Percentiles rank a stretch among this genome's conserved stretches.
phyloP scores from a whole-genome alignment of 1,139 yeast genomes.

The Hansenula sp. region DNA sequence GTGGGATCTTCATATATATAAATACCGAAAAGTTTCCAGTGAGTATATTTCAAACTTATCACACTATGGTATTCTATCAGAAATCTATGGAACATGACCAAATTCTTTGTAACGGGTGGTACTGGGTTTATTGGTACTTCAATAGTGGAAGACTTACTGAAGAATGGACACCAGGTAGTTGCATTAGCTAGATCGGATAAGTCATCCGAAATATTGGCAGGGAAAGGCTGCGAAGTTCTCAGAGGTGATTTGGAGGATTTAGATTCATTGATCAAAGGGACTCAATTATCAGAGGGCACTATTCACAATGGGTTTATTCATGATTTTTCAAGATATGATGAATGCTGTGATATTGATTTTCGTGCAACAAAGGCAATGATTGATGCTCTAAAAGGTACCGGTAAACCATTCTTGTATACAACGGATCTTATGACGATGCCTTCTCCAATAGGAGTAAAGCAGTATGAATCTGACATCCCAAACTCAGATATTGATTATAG shows the following conservation, averaged over 20 bases:
- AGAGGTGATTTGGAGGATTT: constrained; percentile 16
- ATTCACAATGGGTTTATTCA: constrained; percentile 32
- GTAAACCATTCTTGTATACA: background rate
- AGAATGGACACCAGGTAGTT: constrained; percentile 15
- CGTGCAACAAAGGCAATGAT: background rate
- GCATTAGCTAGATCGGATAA: background rate
- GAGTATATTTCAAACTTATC: too few relatives aligned
- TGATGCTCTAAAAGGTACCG: background rate
- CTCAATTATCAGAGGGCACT: constrained; percentile 30
- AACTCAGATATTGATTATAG: background rate
- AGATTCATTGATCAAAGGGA: constrained; percentile 24
- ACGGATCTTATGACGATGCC: background rate
- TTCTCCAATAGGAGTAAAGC: background rate
- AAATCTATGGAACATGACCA: too few relatives aligned
- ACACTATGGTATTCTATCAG: too few relatives aligned
- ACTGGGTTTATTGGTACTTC: constrained; percentile 25
- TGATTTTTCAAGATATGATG: constrained; percentile 7
- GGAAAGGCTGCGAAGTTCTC: background rate
- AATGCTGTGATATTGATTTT: background rate
- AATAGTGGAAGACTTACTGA: constrained; percentile 14
- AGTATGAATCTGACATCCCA: background rate
- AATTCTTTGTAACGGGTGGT: constrained; percentile 27
- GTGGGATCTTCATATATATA: too few relatives aligned
- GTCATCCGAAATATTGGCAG: background rate
- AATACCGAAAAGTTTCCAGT: too few relatives aligned